These are phyloP conservation scores for Dioscorea alata DNA, from an alignment of 106 monocot species.

Conservation along the genomic window DNA sequence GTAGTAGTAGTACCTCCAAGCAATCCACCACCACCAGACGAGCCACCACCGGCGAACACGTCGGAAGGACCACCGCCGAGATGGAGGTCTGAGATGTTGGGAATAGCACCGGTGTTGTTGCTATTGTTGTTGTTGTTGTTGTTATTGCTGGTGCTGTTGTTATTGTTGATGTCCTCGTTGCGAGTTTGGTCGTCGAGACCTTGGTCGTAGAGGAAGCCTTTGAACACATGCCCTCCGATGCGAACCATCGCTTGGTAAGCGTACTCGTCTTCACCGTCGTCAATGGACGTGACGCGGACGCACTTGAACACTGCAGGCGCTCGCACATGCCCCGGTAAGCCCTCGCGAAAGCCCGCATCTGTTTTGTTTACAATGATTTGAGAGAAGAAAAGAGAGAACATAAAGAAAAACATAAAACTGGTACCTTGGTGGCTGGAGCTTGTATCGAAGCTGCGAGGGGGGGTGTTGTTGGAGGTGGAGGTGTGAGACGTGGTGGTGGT, in stretches of 20 bases:
- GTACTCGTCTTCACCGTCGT: conserved; percentile 67
- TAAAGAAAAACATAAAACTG: background rate
- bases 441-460: conserved; percentile 48
- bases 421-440: conserved; percentile 52
- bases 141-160: conserved; percentile 2
- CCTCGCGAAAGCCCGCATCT: conserved; percentile 31
- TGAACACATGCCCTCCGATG: conserved; percentile 54
- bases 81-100: conserved; percentile 32
- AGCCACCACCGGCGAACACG: conserved; percentile 16
- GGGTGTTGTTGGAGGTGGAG: conserved; percentile 53
- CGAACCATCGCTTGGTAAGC: conserved; percentile 50
- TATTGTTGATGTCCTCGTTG: background rate
- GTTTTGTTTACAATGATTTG: background rate
- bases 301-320: conserved; percentile 80
- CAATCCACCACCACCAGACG: conserved; percentile 11
- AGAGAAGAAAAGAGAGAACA: background rate
- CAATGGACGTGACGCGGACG: conserved; percentile 52
- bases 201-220: conserved; percentile 56
- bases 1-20: conserved; percentile 28
- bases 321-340: conserved; percentile 46
- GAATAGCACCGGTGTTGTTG: conserved; percentile 12
- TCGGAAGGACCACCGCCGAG: conserved; percentile 22
- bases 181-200: conserved; percentile 32
- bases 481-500: conserved; percentile 43
- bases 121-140: background rate